phyloP scores from a whole-genome alignment of 805 yeast species.

The Monosporozyma aquatica region DNA sequence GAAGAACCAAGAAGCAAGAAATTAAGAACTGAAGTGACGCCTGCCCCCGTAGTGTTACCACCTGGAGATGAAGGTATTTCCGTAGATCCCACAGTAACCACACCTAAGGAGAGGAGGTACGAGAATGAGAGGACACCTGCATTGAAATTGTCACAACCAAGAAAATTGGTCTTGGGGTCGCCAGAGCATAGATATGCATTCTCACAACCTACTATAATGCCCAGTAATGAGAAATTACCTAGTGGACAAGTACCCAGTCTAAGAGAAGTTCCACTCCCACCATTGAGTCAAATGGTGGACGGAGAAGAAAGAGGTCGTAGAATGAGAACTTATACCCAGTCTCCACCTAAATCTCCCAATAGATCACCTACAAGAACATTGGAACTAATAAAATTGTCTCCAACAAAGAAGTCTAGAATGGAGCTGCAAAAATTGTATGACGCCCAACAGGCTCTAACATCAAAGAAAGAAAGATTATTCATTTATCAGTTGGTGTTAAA shows the following conservation, averaged over 20 bases:
- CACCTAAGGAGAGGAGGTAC: neutral
- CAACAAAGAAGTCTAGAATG: constrained; percentile 30
- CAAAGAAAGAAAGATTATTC: constrained; percentile 51
- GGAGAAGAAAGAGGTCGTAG: constrained; percentile 30
- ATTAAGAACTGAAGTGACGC: constrained; percentile 1
- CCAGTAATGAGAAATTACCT: constrained; percentile 3
- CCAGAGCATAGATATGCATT: constrained; percentile 16
- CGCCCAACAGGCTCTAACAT: constrained; percentile 19
- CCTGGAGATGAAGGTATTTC: neutral
- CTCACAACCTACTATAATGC: constrained; percentile 18
- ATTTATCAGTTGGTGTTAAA: constrained; percentile 65
- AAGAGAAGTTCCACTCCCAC: constrained; percentile 27
- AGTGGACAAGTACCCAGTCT: constrained; percentile 10
- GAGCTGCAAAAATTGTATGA: constrained; percentile 25
- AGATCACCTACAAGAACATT: constrained; percentile 24
- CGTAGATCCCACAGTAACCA: neutral
- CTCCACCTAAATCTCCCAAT: constrained; percentile 17
- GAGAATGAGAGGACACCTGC: neutral
- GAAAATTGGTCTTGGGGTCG: constrained; percentile 21
- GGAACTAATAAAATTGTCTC: constrained; percentile 37
- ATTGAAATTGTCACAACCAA: constrained; percentile 15
- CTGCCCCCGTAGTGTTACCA: neutral
- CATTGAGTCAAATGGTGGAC: constrained; percentile 16
- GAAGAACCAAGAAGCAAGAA: neutral
- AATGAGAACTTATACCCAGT: constrained; percentile 21